These are phyloP conservation scores for Jatropha podagrica DNA, from an alignment of 441 rosid genomes.

Conservation along the genomic window DNA sequence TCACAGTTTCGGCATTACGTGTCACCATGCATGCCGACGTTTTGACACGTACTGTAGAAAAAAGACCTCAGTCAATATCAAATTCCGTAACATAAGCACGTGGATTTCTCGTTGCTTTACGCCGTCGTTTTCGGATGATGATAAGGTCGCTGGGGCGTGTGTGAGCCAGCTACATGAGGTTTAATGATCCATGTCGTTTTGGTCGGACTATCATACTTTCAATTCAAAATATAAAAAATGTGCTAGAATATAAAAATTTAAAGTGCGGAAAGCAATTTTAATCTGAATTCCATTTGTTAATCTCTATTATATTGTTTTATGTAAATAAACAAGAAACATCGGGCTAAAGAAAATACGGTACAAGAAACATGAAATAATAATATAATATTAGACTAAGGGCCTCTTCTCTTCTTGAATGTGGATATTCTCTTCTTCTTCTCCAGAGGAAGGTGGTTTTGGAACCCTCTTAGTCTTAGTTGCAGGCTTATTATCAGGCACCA, in stretches of 20 bases:
- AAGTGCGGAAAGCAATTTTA: too few species aligned
- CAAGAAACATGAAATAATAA: not conserved
- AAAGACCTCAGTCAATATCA: not conserved
- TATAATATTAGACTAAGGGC: conserved; percentile 30
- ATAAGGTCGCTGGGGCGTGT: too few species aligned
- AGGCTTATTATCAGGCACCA: conserved; percentile 56
- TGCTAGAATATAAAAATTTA: too few species aligned
- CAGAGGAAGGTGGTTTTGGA: not conserved
- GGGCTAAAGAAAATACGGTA: not conserved
- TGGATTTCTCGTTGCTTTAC: not conserved
- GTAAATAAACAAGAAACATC: too few species aligned
- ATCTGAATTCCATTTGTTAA: too few species aligned
- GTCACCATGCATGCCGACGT: conserved; percentile 7
- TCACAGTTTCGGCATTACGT: not conserved
- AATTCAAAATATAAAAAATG: too few species aligned
- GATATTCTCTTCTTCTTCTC: conserved; percentile 9
- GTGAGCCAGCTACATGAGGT: too few species aligned
- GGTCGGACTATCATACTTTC: too few species aligned
- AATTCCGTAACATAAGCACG: not conserved
- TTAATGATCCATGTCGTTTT: too few species aligned
- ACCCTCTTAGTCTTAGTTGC: conserved; percentile 23
- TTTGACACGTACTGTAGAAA: not conserved
- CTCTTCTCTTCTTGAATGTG: conserved; percentile 35
- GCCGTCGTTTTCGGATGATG: not conserved
- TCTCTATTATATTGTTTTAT: too few species aligned